Conservation (phyloP, 2,329 filamentous ascomycete species). For the Xylariaceae sp. region DNA sequence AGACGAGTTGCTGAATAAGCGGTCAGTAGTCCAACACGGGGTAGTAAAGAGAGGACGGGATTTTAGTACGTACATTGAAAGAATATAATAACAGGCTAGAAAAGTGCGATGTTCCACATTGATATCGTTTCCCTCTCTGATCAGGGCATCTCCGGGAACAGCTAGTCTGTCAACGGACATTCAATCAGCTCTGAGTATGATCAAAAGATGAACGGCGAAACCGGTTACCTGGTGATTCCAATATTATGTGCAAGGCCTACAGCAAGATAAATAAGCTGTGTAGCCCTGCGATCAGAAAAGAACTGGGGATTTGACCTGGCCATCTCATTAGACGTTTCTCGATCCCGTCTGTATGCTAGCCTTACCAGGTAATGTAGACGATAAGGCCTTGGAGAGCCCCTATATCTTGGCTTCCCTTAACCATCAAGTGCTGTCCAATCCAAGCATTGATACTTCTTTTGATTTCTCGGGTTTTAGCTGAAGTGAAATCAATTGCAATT, state of each 20-base stretch:
- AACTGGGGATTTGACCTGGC: constrained; percentile 45
- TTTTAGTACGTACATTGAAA: constrained; percentile 44
- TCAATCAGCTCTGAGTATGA: constrained; percentile 23
- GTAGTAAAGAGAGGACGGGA: neutral
- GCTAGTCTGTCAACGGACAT: constrained; percentile 25
- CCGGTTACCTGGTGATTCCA: constrained; percentile 40
- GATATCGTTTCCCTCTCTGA: constrained; percentile 36
- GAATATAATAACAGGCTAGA: constrained; percentile 47
- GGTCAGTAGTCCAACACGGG: neutral
- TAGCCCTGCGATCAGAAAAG: constrained; percentile 44
- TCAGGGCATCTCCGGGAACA: constrained; percentile 17
- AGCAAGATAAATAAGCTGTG: constrained; percentile 48
- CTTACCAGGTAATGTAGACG: constrained; percentile 53
- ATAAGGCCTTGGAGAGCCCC: constrained; percentile 55
- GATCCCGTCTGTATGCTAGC: neutral
- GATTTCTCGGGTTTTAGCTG: constrained; percentile 46
- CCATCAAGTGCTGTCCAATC: constrained; percentile 49
- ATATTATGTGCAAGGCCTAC: constrained; percentile 51
- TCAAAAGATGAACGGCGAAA: constrained; percentile 18
- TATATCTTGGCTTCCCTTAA: constrained; percentile 48
- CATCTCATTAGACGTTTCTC: neutral
- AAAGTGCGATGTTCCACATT: constrained; percentile 48
- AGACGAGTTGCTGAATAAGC: constrained; percentile 41
- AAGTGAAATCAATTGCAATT: constrained; percentile 40
- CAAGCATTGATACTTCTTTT: constrained; percentile 50